Evolutionary conservation across 2,329 filamentous ascomycete species (phyloP).

Genomic region (Akanthomyces lecanii): DNA sequence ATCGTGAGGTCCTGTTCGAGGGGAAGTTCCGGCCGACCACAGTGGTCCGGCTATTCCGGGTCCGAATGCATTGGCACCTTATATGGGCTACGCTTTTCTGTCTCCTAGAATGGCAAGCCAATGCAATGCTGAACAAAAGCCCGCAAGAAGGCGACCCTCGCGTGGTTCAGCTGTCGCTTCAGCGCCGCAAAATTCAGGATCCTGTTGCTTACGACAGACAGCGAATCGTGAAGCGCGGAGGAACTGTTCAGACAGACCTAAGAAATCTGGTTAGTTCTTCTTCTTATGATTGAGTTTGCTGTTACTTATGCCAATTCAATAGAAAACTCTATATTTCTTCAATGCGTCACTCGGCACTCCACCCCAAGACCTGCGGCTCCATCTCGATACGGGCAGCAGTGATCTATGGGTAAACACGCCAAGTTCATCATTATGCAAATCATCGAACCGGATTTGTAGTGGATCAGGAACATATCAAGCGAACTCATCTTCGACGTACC

Average conservation of each 20-base stretch:
- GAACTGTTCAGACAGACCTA: conserved; percentile 41
- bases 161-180: conserved; percentile 44
- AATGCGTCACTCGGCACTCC: conserved; percentile 62
- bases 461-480: conserved; percentile 63
- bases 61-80: conserved; percentile 3
- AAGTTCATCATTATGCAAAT: conserved; percentile 55
- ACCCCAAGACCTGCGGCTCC: conserved; percentile 51
- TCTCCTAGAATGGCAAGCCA: neutral
- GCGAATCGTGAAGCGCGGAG: conserved; percentile 38
- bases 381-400: conserved; percentile 65
- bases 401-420: conserved; percentile 68
- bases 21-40: neutral
- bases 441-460: conserved; percentile 47
- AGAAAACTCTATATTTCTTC: conserved; percentile 61
- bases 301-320: neutral
- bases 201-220: conserved; percentile 42
- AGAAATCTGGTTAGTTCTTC: conserved; percentile 50
- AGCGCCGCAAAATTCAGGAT: conserved; percentile 34
- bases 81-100: neutral
- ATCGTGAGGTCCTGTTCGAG: neutral
- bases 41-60: neutral
- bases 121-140: conserved; percentile 23
- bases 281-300: neutral
- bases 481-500: conserved; percentile 71
- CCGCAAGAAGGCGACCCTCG: conserved; percentile 33